Evolutionary conservation across 2,329 filamentous ascomycete species (phyloP).

Genomic region (Pseudogymnoascus sp.): DNA sequence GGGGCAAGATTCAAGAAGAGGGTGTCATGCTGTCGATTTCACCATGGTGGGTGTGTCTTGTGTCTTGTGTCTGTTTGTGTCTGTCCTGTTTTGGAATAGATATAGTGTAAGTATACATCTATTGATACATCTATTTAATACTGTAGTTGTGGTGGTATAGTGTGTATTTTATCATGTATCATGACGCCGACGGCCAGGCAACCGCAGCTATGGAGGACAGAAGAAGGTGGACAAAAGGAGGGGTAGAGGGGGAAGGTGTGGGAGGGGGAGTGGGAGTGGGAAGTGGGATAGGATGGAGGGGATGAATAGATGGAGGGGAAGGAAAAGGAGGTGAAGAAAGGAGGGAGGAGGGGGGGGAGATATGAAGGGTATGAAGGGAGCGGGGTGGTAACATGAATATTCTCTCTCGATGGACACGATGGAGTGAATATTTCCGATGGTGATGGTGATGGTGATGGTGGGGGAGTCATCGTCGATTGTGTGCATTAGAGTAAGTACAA

Average conservation of each 20-base stretch:
- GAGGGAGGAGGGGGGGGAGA: neutral
- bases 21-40: neutral
- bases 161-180: neutral
- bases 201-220: neutral
- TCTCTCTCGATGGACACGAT: neutral
- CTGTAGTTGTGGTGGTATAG: no score
- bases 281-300: neutral
- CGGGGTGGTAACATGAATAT: neutral
- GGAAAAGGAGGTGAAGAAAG: neutral
- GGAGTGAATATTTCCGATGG: neutral
- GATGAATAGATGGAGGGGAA: neutral
- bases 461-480: neutral
- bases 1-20: neutral
- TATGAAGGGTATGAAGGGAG: neutral
- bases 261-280: neutral
- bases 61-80: neutral
- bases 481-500: neutral
- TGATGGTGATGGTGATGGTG: neutral
- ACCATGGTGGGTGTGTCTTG: neutral
- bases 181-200: neutral
- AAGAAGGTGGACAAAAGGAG: no score
- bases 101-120: no score
- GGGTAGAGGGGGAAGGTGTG: neutral
- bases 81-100: neutral
- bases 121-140: no score